These are phyloP conservation scores for Sphagnurus paluster DNA, from an alignment of 1,284 basidiomycete species.

Conservation along the genomic window DNA sequence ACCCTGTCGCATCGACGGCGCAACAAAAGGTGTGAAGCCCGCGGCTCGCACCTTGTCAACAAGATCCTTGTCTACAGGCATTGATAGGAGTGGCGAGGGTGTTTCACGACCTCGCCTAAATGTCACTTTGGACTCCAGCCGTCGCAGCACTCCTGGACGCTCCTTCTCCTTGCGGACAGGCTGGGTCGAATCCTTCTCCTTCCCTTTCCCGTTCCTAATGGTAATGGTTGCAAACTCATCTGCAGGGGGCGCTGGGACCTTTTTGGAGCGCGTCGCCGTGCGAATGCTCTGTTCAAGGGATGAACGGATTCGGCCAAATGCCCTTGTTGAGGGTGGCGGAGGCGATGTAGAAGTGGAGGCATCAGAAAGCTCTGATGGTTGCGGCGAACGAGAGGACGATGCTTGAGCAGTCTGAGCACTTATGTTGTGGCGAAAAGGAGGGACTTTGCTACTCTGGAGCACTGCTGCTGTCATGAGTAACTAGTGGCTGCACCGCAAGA, in stretches of 20 bases:
- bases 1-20: slow-evolving; percentile 64
- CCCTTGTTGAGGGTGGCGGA: slow-evolving; percentile 45
- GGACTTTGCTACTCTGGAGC: slow-evolving; percentile 38
- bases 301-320: slow-evolving; percentile 64
- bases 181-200: slow-evolving; percentile 28
- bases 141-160: slow-evolving; percentile 34
- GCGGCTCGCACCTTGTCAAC: slow-evolving; percentile 43
- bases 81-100: slow-evolving; percentile 35
- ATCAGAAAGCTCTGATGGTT: slow-evolving; percentile 30
- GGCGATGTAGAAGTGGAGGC: slow-evolving; percentile 24
- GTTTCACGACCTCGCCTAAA: slow-evolving; percentile 53
- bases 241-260: slow-evolving; percentile 33
- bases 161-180: slow-evolving; percentile 39
- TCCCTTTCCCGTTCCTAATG: slow-evolving; percentile 43
- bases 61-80: slow-evolving; percentile 23
- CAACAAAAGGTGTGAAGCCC: slow-evolving; percentile 56
- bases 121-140: slow-evolving; percentile 50
- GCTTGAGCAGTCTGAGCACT: slow-evolving; percentile 32
- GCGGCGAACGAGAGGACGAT: slow-evolving; percentile 46
- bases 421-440: slow-evolving; percentile 43
- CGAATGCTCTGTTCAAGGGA: slow-evolving; percentile 67
- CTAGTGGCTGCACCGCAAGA: slow-evolving; percentile 21
- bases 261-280: slow-evolving; percentile 58
- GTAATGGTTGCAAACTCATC: slow-evolving; percentile 46
- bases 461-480: slow-evolving; percentile 50